Evolutionary conservation across 106 monocot species (phyloP).

Genomic region (Dendrobium nobile): DNA sequence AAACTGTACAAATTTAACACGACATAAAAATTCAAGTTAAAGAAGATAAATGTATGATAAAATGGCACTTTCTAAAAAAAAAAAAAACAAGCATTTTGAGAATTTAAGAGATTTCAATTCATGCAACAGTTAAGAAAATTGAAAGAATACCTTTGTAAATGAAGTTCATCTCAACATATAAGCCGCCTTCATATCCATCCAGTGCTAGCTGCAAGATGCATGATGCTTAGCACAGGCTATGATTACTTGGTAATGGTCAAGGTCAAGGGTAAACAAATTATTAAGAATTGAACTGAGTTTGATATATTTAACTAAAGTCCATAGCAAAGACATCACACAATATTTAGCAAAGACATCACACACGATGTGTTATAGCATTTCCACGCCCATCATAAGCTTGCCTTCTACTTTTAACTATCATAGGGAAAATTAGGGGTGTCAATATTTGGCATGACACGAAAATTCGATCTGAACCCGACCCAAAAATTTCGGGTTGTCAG

Average conservation of each 20-base stretch:
- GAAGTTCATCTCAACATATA: constrained; percentile 90
- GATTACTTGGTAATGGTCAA: too few species aligned
- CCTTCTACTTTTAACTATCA: constrained; percentile 91
- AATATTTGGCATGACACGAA: too few species aligned
- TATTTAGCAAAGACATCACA: constrained; percentile 24
- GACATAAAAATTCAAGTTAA: constrained; percentile 65
- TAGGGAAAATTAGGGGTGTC: constrained; percentile 31
- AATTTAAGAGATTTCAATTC: too few species aligned
- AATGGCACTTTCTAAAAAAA: constrained; percentile 31
- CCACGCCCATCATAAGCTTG: constrained; percentile 95
- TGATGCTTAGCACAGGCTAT: too few species aligned
- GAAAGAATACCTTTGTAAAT: constrained; percentile 49
- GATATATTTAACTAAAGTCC: too few species aligned
- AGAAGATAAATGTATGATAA: constrained; percentile 47
- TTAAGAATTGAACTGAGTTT: too few species aligned
- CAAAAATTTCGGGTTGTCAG: too few species aligned
- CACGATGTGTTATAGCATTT: constrained; percentile 74
- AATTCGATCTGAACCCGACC: too few species aligned
- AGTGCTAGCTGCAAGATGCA: constrained; percentile 33
- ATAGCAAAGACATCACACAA: constrained; percentile 27
- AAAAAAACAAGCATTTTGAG: too few species aligned
- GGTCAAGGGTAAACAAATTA: too few species aligned
- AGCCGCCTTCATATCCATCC: constrained; percentile 71
- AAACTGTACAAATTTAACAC: constrained; percentile 78
- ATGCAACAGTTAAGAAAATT: too few species aligned